These are phyloP conservation scores for Gigaspora rosea DNA, from an alignment of 192 early-diverging fungal species.

Conservation along the genomic window DNA sequence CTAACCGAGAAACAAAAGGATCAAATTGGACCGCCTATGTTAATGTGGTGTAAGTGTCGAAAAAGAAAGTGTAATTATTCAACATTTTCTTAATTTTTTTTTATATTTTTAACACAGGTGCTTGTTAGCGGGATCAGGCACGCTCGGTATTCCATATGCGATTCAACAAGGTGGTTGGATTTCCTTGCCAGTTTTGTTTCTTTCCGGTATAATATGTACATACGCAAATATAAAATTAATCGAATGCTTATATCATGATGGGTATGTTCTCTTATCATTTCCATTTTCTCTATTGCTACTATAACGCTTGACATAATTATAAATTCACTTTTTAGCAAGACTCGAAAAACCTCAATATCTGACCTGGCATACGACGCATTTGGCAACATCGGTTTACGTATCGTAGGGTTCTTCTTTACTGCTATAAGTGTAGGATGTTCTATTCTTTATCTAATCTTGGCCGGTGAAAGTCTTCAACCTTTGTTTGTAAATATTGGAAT, in stretches of 20 bases:
- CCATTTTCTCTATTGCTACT: neutral
- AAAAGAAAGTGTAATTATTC: neutral
- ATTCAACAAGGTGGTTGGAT: conserved; percentile 77
- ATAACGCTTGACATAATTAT: neutral
- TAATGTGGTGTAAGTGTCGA: conserved; percentile 9
- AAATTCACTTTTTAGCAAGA: conserved; percentile 15
- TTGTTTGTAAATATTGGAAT: conserved; percentile 51
- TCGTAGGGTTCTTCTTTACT: conserved; percentile 57
- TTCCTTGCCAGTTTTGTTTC: conserved; percentile 63
- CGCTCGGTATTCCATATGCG: conserved; percentile 59
- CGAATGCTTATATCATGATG: conserved; percentile 55
- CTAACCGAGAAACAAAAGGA: conserved; percentile 2
- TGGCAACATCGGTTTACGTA: conserved; percentile 49
- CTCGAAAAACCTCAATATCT: conserved; percentile 6
- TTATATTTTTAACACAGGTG: conserved; percentile 36
- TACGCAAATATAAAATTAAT: conserved; percentile 77
- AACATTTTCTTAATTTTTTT: neutral
- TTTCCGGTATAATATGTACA: conserved; percentile 66
- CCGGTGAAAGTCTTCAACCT: conserved; percentile 59
- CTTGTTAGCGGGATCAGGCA: conserved; percentile 65
- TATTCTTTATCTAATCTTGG: conserved; percentile 63
- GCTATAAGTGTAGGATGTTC: conserved; percentile 54
- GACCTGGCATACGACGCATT: conserved; percentile 42
- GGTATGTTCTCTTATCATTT: conserved; percentile 26
- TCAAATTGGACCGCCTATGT: conserved; percentile 25